Evolutionary conservation across 352 stramenopile genomes (phyloP).

Genomic region (Globisporangium apiculatum): DNA sequence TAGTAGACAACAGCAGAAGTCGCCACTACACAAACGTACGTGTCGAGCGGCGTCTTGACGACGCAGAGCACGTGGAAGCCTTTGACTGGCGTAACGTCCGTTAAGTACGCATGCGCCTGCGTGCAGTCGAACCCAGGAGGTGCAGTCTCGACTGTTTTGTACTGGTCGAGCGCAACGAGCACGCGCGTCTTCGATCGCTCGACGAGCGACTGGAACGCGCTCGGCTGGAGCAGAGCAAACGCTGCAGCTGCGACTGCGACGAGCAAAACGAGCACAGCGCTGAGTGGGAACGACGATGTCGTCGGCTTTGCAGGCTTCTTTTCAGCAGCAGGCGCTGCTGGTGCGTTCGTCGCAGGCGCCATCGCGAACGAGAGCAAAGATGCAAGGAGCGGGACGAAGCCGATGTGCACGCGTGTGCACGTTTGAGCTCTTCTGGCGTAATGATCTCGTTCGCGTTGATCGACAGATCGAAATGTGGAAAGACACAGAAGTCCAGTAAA

Average conservation of each 20-base stretch:
- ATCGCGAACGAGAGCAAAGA: background rate
- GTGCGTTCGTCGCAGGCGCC: background rate
- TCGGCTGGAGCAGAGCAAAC: slow-evolving; percentile 8
- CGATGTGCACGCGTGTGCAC: too few species aligned
- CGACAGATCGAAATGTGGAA: too few species aligned
- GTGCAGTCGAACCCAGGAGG: slow-evolving; percentile 25
- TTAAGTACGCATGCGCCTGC: slow-evolving; percentile 36
- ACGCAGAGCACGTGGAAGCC: slow-evolving; percentile 71
- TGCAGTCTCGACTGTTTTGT: slow-evolving; percentile 10
- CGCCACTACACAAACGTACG: slow-evolving; percentile 19
- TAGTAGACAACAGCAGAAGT: background rate
- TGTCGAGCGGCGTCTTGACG: slow-evolving; percentile 28
- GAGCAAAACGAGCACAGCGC: slow-evolving; percentile 11
- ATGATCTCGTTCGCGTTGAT: too few species aligned
- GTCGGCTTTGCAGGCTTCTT: background rate
- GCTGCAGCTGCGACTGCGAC: slow-evolving; percentile 12
- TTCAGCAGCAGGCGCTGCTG: background rate
- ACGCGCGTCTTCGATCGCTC: slow-evolving; percentile 13
- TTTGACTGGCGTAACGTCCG: slow-evolving; percentile 46
- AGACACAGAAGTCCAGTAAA: too few species aligned
- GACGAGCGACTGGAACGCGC: slow-evolving; percentile 8
- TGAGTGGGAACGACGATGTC: slow-evolving; percentile 7
- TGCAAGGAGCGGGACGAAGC: too few species aligned
- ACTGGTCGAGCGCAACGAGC: slow-evolving; percentile 8
- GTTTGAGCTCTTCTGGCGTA: too few species aligned